phyloP scores from a whole-genome alignment of 106 monocot genomes.

The Dendrobium catenatum region DNA sequence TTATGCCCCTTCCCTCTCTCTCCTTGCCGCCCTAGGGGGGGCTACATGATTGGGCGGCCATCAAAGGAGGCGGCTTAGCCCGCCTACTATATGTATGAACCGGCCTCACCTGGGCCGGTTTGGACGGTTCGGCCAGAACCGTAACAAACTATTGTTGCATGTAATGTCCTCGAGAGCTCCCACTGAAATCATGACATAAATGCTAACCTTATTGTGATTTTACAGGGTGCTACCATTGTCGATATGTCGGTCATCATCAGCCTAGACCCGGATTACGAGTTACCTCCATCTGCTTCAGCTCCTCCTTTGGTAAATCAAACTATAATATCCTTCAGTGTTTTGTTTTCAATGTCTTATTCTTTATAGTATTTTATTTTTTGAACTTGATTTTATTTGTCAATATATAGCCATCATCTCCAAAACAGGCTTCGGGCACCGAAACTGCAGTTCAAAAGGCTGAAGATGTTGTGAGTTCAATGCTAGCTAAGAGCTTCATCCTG shows the following conservation, averaged over 20 bases:
- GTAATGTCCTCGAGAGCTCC: not conserved
- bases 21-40: no score
- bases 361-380: not conserved
- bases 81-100: no score
- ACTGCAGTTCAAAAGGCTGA: slow-evolving; percentile 77
- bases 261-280: slow-evolving; percentile 59
- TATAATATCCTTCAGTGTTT: not conserved
- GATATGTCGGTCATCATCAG: slow-evolving; percentile 71
- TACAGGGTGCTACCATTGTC: slow-evolving; percentile 92
- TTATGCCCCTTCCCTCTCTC: no score
- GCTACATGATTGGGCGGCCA: no score
- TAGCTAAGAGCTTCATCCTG: slow-evolving; percentile 77
- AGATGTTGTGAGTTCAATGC: slow-evolving; percentile 70
- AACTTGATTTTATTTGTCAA: not conserved
- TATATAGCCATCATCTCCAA: slow-evolving; percentile 23
- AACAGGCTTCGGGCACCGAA: slow-evolving; percentile 21
- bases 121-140: no score
- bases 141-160: no score
- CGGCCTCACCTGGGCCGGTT: no score
- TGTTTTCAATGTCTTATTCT: not conserved
- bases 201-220: slow-evolving; percentile 1
- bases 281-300: slow-evolving; percentile 36
- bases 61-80: no score
- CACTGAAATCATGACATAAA: not conserved
- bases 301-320: slow-evolving; percentile 15